Evolutionary conservation across 345 rosid genomes (phyloP).

Genomic region (Hypericum perforatum): DNA sequence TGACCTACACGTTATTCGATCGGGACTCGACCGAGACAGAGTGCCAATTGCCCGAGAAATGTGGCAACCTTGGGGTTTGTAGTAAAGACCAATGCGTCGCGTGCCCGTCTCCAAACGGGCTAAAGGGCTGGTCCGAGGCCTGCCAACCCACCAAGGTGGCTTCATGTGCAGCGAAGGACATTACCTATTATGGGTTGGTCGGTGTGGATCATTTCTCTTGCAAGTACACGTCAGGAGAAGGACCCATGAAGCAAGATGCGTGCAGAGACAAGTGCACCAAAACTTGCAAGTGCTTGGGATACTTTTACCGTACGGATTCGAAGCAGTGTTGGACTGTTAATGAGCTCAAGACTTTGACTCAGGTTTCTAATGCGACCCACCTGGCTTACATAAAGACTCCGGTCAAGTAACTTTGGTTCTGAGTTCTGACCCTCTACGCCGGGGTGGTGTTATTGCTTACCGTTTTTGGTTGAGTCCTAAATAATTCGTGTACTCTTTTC

Average conservation of each 20-base stretch:
- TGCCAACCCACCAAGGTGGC: slow-evolving; percentile 23
- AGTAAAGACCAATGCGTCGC: slow-evolving; percentile 42
- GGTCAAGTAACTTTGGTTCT: no score
- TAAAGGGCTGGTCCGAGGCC: slow-evolving; percentile 32
- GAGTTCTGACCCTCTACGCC: no score
- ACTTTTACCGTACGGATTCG: slow-evolving; percentile 34
- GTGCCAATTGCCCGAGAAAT: slow-evolving; percentile 35
- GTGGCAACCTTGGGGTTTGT: slow-evolving; percentile 42
- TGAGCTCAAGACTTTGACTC: slow-evolving; percentile 41
- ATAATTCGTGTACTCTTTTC: no score
- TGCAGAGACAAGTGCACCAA: slow-evolving; percentile 41
- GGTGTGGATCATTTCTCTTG: slow-evolving; percentile 43
- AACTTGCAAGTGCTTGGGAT: slow-evolving; percentile 56
- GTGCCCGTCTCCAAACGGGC: slow-evolving; percentile 32
- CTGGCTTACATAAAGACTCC: slow-evolving; percentile 28
- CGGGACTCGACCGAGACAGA: slow-evolving; percentile 20
- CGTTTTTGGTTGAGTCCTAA: no score
- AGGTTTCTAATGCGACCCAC: slow-evolving; percentile 21
- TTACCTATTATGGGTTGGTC: slow-evolving; percentile 32
- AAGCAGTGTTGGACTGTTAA: slow-evolving; percentile 49
- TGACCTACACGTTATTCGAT: slow-evolving; percentile 30
- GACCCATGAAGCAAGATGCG: slow-evolving; percentile 25
- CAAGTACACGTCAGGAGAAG: slow-evolving; percentile 33
- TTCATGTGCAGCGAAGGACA: slow-evolving; percentile 21
- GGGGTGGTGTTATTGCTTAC: no score